phyloP scores from a whole-genome alignment of 164 flowering plant genomes.

The Vitis cinerea region DNA sequence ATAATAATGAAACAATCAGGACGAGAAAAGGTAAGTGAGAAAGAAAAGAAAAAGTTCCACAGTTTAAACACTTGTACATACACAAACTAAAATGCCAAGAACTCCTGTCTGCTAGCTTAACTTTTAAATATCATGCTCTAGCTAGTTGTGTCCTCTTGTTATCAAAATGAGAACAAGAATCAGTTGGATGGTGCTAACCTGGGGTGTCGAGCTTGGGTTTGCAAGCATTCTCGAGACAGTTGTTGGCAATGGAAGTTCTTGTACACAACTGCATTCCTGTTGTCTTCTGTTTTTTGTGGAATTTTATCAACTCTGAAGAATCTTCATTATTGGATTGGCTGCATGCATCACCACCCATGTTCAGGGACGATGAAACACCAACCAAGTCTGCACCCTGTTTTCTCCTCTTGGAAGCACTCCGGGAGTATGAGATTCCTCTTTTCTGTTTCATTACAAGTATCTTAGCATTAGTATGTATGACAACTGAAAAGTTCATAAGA shows the following conservation, averaged over 20 bases:
- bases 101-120: too few relatives aligned
- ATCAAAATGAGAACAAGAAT: conserved; percentile 1
- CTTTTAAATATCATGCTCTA: too few relatives aligned
- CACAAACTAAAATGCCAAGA: neutral
- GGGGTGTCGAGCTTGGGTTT: conserved; percentile 16
- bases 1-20: too few relatives aligned
- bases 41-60: neutral
- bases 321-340: conserved; percentile 10
- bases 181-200: conserved; percentile 23
- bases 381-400: conserved; percentile 15
- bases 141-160: neutral
- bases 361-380: conserved; percentile 19
- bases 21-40: too few relatives aligned
- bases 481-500: neutral
- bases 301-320: conserved; percentile 2
- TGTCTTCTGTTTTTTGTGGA: conserved; percentile 35
- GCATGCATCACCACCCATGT: conserved; percentile 12
- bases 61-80: neutral
- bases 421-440: conserved; percentile 47
- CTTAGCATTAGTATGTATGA: neutral
- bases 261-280: conserved; percentile 11
- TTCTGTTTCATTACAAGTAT: conserved; percentile 35
- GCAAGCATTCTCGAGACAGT: conserved; percentile 10
- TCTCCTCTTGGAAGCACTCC: conserved; percentile 31
- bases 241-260: conserved; percentile 14